Conservation (phyloP, 2,329 filamentous ascomycete genomes). For the Clonostachys chloroleuca region DNA sequence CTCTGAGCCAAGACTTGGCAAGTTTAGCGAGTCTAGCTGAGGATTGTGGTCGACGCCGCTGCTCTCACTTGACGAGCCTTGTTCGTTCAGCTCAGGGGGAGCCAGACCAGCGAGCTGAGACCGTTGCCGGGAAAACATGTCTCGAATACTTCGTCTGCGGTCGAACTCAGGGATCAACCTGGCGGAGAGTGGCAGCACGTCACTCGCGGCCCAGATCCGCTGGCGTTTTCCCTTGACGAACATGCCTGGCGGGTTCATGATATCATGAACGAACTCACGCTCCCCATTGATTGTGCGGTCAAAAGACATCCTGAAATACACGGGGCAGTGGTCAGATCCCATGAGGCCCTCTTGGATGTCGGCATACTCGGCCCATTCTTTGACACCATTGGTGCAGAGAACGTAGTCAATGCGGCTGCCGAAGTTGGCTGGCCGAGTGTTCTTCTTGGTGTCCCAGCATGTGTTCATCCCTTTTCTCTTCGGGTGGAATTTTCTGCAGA, state of each 20-base stretch:
- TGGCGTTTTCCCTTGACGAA: slow-evolving; percentile 64
- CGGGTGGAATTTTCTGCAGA: slow-evolving; percentile 78
- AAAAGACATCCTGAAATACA: slow-evolving; percentile 72
- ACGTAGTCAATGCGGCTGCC: slow-evolving; percentile 93
- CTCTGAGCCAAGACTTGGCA: not conserved
- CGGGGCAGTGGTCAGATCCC: slow-evolving; percentile 95
- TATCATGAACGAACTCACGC: slow-evolving; percentile 56
- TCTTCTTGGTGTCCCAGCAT: slow-evolving; percentile 93
- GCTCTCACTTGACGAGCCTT: not conserved
- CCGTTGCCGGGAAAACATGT: slow-evolving; percentile 68
- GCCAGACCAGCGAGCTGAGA: not conserved
- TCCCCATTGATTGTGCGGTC: slow-evolving; percentile 45
- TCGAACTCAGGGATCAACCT: slow-evolving; percentile 86
- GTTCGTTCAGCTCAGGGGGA: not conserved
- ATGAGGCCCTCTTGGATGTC: slow-evolving; percentile 92
- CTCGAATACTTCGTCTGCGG: slow-evolving; percentile 77
- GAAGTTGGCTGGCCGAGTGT: slow-evolving; percentile 92
- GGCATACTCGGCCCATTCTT: slow-evolving; percentile 71
- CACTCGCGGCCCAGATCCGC: slow-evolving; percentile 61
- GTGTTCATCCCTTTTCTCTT: slow-evolving; percentile 88
- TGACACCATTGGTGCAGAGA: slow-evolving; percentile 75
- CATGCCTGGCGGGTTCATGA: slow-evolving; percentile 73
- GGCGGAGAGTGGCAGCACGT: slow-evolving; percentile 71
- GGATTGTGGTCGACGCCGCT: not conserved
- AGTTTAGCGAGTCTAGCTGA: too few relatives aligned